phyloP scores from a whole-genome alignment of 495 filamentous ascomycete species.

The Penicillium paradoxum region DNA sequence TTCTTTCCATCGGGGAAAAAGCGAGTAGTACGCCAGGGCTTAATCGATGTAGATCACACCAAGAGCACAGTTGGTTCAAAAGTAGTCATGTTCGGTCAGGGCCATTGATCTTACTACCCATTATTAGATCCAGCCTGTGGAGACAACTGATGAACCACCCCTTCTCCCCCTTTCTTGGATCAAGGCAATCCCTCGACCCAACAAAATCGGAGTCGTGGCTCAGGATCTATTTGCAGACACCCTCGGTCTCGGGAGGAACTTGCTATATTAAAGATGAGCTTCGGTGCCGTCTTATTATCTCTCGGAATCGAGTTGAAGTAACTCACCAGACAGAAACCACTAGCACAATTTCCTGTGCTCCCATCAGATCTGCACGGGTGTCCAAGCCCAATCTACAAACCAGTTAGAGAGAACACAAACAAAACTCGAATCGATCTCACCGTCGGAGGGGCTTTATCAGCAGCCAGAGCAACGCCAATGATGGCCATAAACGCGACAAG shows the following conservation, averaged over 20 bases:
- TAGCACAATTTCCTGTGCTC: not conserved
- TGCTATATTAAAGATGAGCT: not conserved
- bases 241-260: not conserved
- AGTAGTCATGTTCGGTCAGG: too few relatives aligned
- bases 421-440: not conserved
- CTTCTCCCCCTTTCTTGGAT: not conserved
- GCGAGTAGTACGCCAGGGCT: too few relatives aligned
- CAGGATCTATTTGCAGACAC: not conserved
- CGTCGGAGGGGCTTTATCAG: not conserved
- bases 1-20: too few relatives aligned
- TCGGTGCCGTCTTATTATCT: not conserved
- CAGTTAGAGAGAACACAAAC: not conserved
- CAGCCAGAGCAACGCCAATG: not conserved
- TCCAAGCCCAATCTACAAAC: not conserved
- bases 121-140: too few relatives aligned
- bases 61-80: too few relatives aligned
- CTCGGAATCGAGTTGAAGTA: too few relatives aligned
- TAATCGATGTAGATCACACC: too few relatives aligned
- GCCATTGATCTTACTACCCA: too few relatives aligned
- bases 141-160: too few relatives aligned
- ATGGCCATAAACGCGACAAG: not conserved
- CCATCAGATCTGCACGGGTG: not conserved
- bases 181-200: too few relatives aligned
- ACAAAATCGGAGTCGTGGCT: not conserved
- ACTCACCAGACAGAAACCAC: not conserved